phyloP scores from a whole-genome alignment of 179 eudicot genomes.

The Actinidia chinensis region DNA sequence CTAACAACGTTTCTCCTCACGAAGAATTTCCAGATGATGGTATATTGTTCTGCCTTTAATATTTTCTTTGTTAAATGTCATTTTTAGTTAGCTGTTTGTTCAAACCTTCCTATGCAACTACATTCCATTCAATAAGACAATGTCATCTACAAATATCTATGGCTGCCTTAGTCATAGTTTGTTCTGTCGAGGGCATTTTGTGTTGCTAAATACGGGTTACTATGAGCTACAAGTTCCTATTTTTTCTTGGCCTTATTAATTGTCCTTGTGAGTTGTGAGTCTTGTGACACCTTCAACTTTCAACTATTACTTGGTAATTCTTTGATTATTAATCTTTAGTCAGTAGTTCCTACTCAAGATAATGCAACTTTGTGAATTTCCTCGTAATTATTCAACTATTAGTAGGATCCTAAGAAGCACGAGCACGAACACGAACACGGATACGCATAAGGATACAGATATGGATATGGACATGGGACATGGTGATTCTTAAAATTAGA shows the following conservation, averaged over 20 bases:
- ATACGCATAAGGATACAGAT: too few species aligned
- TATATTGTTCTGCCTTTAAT: slow-evolving; percentile 5
- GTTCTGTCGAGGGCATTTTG: neutral
- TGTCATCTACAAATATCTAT: neutral
- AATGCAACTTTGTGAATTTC: neutral
- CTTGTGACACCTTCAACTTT: too few species aligned
- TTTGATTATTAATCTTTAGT: neutral
- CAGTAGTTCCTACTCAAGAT: neutral
- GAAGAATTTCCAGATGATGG: slow-evolving; percentile 32
- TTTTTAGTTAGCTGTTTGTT: neutral
- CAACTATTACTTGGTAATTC: too few species aligned
- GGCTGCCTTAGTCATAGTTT: neutral
- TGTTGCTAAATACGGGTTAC: neutral
- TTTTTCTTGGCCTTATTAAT: neutral
- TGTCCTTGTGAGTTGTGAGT: neutral
- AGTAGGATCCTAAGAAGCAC: neutral
- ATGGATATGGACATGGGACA: too few species aligned
- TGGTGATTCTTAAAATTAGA: too few species aligned
- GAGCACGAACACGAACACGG: too few species aligned
- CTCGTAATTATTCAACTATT: neutral
- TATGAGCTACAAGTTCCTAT: neutral
- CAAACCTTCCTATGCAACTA: neutral
- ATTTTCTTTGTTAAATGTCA: neutral
- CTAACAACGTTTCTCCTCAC: neutral
- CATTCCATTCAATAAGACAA: neutral